Base-by-base conservation (phyloP, 805 yeast species). In the Zygoascus biomembranicola region DNA sequence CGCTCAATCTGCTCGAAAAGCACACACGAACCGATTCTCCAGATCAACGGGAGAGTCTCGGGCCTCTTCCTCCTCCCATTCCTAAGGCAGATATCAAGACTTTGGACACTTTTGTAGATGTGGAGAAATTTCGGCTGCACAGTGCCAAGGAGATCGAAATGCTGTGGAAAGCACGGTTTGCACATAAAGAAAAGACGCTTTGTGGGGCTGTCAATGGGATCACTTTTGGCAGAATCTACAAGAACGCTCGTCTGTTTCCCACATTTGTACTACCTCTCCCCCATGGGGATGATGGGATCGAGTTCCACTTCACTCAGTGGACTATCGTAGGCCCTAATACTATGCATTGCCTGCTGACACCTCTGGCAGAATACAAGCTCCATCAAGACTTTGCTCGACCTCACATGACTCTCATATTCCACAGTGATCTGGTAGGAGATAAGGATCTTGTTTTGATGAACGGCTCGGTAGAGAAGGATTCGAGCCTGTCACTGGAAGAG, bases 261-360 rank as follows among this genome's bases (percentile, higher is more conserved):
- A 77, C 81, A 35, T 94, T 94, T 69, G 84, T 94, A n/a, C 75
- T 94, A 23, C 99, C 99, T 0, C 71, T 94, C 52, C 96, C 97
- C 5, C 72, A 73, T 39, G 75, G 70, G 13, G 66, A 67, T 5
- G 66, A 68, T 13, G 77, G 74, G 4, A 60, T 68, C 8, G 99
- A 94, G 70, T 77, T 94, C 71, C 97, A 94, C 65, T 89, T 85
- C 66, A 81, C 90, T 20, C 98, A 94, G 71, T 94, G 99, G 99
- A 76, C 81, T 18, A 90, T 85, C 13, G 96, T 92, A 0, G 52
- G 52, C 5, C 84, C 87, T 14, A 62, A 81, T 43, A 90, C 97
- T 1, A 75, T 87, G 1, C 97, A 94, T 70, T 88, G 95, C 65
- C 77, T 94, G 78, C 75, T 94, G 61, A 94, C 99, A 1, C 82